Conservation (phyloP, 306 rosid species). For the Echinosophora koreensis region DNA sequence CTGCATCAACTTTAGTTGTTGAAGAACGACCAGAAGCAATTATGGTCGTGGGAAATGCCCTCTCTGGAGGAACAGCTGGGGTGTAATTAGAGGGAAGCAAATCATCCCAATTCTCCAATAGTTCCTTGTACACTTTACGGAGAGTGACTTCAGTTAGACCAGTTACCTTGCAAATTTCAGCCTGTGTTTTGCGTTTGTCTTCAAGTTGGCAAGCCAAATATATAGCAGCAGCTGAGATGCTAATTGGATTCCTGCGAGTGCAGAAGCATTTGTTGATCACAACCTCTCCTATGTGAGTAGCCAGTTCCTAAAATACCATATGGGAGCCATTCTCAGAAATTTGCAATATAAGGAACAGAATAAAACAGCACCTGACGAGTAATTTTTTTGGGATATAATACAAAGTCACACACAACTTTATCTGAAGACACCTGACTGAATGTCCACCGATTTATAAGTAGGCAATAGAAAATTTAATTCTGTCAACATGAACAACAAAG, state of each 20-base stretch:
- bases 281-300: slow-evolving; percentile 95
- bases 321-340: slow-evolving; percentile 38
- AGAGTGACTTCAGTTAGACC: slow-evolving; percentile 97
- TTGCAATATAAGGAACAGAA: background rate
- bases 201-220: slow-evolving; percentile 98
- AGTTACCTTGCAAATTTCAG: slow-evolving; percentile 96
- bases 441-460: background rate
- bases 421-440: background rate
- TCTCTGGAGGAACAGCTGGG: slow-evolving; percentile 98
- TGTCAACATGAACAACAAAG: background rate
- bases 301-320: slow-evolving; percentile 72
- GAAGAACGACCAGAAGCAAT: slow-evolving; percentile 83
- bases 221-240: slow-evolving; percentile 97
- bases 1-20: slow-evolving; percentile 67
- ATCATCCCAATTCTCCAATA: slow-evolving; percentile 99
- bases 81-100: slow-evolving; percentile 93
- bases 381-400: background rate
- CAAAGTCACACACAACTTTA: slow-evolving; percentile 14
- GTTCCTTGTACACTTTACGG: slow-evolving; percentile 93
- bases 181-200: slow-evolving; percentile 98
- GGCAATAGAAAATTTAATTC: too few species aligned
- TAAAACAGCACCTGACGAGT: slow-evolving; percentile 3
- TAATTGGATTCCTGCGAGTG: slow-evolving; percentile 94
- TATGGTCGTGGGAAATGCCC: slow-evolving; percentile 92
- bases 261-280: slow-evolving; percentile 99